Base-by-base conservation (phyloP, 1,284 basidiomycete species). In the Ceratobasidium sp. region DNA sequence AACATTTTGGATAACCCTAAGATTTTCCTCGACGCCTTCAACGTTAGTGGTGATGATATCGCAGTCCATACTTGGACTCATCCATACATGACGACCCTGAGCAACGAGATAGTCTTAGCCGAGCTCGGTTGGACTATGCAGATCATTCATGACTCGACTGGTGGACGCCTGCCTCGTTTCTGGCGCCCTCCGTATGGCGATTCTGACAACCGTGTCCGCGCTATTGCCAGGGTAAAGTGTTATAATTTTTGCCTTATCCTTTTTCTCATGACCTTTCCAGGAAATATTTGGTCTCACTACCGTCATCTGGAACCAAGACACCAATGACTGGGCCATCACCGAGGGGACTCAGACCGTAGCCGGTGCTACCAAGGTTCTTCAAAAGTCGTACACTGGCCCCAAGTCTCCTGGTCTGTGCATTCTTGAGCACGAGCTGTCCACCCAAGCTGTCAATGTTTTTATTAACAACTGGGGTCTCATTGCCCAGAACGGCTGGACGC, bases 1-100 rank as follows among this genome's bases (percentile, higher is more conserved):
- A 91, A 93, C 81, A 92, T 95, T 79, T 80, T 91, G 43, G 77
- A 83, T 66, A 85, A 91, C 82, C 87, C 89, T 9, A 82, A 86
- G 34, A 80, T 87, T 64, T 93, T 95, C 83, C 77, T 84, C 74
- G 80, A 82, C 15, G 89, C 89, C 1, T 90, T 88, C 80, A 82
- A 85, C 57, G 81, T 86, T 32, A 86, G 86, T 68, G 84, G 87
- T 3, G 81, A 82, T 79, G 92, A 94, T 79, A 89, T 95, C 75
- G 92, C 90, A 22, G 90, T 93, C 76, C 81, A 81, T 71, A 81
- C 82, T 11, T 83, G 81, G 80, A 64, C 79, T 43, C 79, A 79
- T 37, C 76, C 57, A 67, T 83, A 80, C 81, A 84, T 80, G 80
- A 83, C 84, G 1, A 81, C 83, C 22, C 77, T 84, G 76, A 81